These are phyloP conservation scores for Metarhizium rileyi DNA, from an alignment of 2,329 filamentous ascomycete genomes.

Conservation along the genomic window DNA sequence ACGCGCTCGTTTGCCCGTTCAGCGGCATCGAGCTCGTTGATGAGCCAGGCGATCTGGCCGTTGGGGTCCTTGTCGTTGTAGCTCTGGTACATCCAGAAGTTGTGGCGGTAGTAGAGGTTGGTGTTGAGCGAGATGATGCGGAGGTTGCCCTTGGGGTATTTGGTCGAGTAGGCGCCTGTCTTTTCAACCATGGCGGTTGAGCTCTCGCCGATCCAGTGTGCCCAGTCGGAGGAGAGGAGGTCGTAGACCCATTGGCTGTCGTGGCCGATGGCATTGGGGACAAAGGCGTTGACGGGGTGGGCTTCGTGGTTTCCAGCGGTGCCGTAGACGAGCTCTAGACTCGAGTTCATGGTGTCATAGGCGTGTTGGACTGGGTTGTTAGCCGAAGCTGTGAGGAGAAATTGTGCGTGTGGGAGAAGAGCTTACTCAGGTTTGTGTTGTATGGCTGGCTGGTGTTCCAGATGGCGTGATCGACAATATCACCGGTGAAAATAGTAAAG, in stretches of 20 bases:
- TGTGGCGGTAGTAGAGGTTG: conserved; percentile 46
- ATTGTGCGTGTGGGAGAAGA: not conserved
- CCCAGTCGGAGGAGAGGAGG: conserved; percentile 35
- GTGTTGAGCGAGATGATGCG: conserved; percentile 51
- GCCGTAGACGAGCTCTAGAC: conserved; percentile 36
- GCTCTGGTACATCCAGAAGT: conserved; percentile 44
- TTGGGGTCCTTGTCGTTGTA: conserved; percentile 37
- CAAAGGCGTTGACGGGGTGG: conserved; percentile 40
- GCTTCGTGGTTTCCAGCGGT: conserved; percentile 48
- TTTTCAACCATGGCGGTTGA: conserved; percentile 21
- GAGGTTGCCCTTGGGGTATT: conserved; percentile 33
- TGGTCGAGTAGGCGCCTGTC: conserved; percentile 40
- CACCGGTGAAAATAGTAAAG: conserved; percentile 51
- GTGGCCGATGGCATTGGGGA: conserved; percentile 26
- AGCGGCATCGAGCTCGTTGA: conserved; percentile 40
- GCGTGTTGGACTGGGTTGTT: conserved; percentile 28
- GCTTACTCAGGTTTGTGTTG: conserved; percentile 22
- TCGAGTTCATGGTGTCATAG: conserved; percentile 34
- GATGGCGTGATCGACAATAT: conserved; percentile 43
- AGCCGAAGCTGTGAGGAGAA: not conserved
- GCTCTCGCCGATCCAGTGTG: conserved; percentile 32
- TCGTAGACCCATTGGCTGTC: conserved; percentile 43
- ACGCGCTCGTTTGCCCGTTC: conserved; percentile 42
- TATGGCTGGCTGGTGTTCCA: conserved; percentile 32
- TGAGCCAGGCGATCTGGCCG: conserved; percentile 43